A percentile compares a stretch with the other conserved stretches of the same genome.
These are phyloP conservation scores for Viola odorata DNA, from an alignment of 345 rosid genomes.

Conservation along the genomic window DNA sequence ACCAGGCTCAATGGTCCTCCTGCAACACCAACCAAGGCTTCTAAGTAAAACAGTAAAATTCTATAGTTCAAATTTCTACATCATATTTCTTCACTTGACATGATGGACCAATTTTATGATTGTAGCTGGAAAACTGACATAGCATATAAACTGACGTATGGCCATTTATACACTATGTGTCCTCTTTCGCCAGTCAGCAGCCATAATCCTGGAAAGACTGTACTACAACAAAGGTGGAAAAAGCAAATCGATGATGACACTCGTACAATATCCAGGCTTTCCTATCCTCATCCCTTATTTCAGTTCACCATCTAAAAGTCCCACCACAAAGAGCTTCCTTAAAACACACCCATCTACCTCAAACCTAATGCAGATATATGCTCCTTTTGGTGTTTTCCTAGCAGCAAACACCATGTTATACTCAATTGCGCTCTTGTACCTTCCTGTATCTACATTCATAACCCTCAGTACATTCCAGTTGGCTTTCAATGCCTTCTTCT, in stretches of 20 bases:
- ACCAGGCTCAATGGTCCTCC: slow-evolving; percentile 77
- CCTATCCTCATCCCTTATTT: slow-evolving; percentile 44
- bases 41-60: too few relatives aligned
- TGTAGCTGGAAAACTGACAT: too few relatives aligned
- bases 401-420: slow-evolving; percentile 30
- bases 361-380: slow-evolving; percentile 26
- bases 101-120: too few relatives aligned
- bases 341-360: slow-evolving; percentile 13
- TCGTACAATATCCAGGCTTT: slow-evolving; percentile 48
- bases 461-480: slow-evolving; percentile 39
- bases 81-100: too few relatives aligned
- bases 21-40: slow-evolving; percentile 21
- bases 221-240: too few relatives aligned
- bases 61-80: too few relatives aligned
- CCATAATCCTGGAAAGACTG: too few relatives aligned
- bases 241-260: slow-evolving; percentile 46
- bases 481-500: slow-evolving; percentile 52
- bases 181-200: too few relatives aligned
- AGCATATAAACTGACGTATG: too few relatives aligned
- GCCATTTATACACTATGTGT: too few relatives aligned
- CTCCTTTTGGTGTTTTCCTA: slow-evolving; percentile 27
- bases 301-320: slow-evolving; percentile 15
- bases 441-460: slow-evolving; percentile 48
- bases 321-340: slow-evolving; percentile 6
- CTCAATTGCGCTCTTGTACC: slow-evolving; percentile 45